A percentile compares a stretch with the other conserved stretches of the same genome.
Evolutionary conservation across 371 early-diverging fungal species (phyloP).

Genomic region (Amoeboradix gromovi): DNA sequence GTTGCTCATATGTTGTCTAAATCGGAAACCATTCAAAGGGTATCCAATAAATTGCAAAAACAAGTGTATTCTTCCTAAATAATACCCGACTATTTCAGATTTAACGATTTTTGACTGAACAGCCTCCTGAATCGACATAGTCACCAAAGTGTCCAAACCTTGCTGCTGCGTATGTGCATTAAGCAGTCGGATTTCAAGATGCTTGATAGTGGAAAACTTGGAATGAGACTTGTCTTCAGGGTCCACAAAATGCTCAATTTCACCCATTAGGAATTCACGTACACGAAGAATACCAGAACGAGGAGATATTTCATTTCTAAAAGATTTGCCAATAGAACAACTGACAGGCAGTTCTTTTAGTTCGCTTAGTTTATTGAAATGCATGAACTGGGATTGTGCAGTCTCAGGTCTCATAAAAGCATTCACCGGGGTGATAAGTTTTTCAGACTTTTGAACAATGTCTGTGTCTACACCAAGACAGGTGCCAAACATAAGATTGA

Average conservation of each 20-base stretch:
- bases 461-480: constrained; percentile 93
- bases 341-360: background rate
- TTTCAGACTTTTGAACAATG: background rate
- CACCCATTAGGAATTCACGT: constrained; percentile 98
- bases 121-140: constrained; percentile 77
- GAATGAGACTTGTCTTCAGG: constrained; percentile 74
- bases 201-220: constrained; percentile 55
- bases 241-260: constrained; percentile 98
- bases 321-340: constrained; percentile 64
- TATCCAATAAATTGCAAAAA: constrained; percentile 88
- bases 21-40: constrained; percentile 52
- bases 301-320: constrained; percentile 98
- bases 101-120: constrained; percentile 59
- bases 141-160: constrained; percentile 32
- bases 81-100: constrained; percentile 95
- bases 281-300: constrained; percentile 89
- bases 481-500: constrained; percentile 98
- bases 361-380: constrained; percentile 42
- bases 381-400: constrained; percentile 98
- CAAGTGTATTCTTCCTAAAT: constrained; percentile 72
- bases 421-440: constrained; percentile 2
- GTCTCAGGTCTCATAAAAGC: constrained; percentile 95
- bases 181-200: constrained; percentile 41
- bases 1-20: constrained; percentile 97
- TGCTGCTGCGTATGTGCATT: constrained; percentile 41